Percentiles rank a stretch among this genome's conserved stretches.
These are phyloP conservation scores for Aspergillus carbonarius DNA, from an alignment of 2,329 filamentous ascomycete species.

Conservation along the genomic window DNA sequence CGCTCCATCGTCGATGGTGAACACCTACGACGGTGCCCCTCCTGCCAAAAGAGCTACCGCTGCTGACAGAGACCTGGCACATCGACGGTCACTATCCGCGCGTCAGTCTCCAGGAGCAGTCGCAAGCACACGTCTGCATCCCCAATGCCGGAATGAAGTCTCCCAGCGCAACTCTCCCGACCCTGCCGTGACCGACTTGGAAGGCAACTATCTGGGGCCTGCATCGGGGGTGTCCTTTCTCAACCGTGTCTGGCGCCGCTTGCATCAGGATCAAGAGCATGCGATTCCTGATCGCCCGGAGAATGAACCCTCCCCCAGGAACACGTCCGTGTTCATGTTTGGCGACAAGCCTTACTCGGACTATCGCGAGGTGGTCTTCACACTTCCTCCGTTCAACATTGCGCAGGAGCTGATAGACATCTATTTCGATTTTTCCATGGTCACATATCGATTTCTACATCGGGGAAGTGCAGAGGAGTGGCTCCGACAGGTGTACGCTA, in stretches of 20 bases:
- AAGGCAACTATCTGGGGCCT: conserved; percentile 57
- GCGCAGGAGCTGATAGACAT: conserved; percentile 49
- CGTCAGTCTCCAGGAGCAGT: conserved; percentile 4
- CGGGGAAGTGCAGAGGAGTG: conserved; percentile 53
- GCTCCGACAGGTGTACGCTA: conserved; percentile 43
- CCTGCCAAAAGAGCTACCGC: conserved; percentile 2
- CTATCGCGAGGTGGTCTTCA: conserved; percentile 33
- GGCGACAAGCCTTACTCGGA: conserved; percentile 53
- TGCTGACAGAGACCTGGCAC: background rate
- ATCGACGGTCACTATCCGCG: conserved; percentile 5
- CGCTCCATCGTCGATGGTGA: conserved; percentile 17
- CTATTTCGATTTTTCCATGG: conserved; percentile 62
- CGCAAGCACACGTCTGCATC: conserved; percentile 3
- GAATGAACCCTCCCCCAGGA: conserved; percentile 33
- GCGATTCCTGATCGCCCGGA: conserved; percentile 30
- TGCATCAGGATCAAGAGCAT: conserved; percentile 55
- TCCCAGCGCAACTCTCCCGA: conserved; percentile 45
- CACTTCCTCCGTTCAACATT: conserved; percentile 41
- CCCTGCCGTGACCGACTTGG: conserved; percentile 50
- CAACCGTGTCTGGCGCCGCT: conserved; percentile 66
- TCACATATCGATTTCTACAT: conserved; percentile 60
- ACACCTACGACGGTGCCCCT: conserved; percentile 5
- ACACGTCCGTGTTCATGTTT: conserved; percentile 50
- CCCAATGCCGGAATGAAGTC: conserved; percentile 11
- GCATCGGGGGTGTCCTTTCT: conserved; percentile 57